Percentiles rank a stretch among this genome's conserved stretches.
phyloP scores from a whole-genome alignment of 2,329 filamentous ascomycete species.

The Rachicladosporium sp. region DNA sequence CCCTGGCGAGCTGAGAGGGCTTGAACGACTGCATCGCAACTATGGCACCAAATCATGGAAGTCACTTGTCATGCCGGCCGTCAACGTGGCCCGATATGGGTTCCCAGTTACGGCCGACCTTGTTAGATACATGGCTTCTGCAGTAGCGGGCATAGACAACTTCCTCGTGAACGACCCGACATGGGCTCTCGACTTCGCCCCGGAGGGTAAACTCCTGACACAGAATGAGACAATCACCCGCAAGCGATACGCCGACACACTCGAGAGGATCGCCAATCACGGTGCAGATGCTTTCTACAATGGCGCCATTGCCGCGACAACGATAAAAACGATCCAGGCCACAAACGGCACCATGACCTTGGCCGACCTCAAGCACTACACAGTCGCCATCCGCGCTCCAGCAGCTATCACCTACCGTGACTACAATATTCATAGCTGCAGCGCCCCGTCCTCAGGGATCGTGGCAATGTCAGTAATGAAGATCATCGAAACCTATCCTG shows the following conservation, averaged over 20 bases:
- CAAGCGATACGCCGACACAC: slow-evolving; percentile 65
- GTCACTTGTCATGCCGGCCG: slow-evolving; percentile 59
- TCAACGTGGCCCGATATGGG: slow-evolving; percentile 59
- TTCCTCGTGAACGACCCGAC: slow-evolving; percentile 64
- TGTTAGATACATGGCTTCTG: slow-evolving; percentile 56
- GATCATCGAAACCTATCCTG: slow-evolving; percentile 63
- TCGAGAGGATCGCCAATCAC: slow-evolving; percentile 61
- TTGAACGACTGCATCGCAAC: slow-evolving; percentile 64
- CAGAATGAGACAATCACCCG: slow-evolving; percentile 70
- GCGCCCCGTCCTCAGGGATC: slow-evolving; percentile 66
- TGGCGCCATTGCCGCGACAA: slow-evolving; percentile 60
- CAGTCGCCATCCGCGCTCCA: slow-evolving; percentile 50
- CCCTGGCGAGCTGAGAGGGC: slow-evolving; percentile 63
- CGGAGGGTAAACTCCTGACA: slow-evolving; percentile 58
- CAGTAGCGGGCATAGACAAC: slow-evolving; percentile 38
- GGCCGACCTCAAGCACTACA: slow-evolving; percentile 64
- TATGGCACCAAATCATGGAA: slow-evolving; percentile 49
- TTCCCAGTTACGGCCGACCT: slow-evolving; percentile 65
- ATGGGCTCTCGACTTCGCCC: slow-evolving; percentile 83
- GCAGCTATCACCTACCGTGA: slow-evolving; percentile 46
- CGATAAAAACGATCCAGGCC: slow-evolving; percentile 54
- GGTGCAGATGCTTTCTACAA: slow-evolving; percentile 64
- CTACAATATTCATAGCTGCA: slow-evolving; percentile 55
- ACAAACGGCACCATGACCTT: slow-evolving; percentile 74
- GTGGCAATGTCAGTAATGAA: slow-evolving; percentile 69